Conservation (phyloP, 768 basidiomycete genomes). For the Termitomyces heimii region DNA sequence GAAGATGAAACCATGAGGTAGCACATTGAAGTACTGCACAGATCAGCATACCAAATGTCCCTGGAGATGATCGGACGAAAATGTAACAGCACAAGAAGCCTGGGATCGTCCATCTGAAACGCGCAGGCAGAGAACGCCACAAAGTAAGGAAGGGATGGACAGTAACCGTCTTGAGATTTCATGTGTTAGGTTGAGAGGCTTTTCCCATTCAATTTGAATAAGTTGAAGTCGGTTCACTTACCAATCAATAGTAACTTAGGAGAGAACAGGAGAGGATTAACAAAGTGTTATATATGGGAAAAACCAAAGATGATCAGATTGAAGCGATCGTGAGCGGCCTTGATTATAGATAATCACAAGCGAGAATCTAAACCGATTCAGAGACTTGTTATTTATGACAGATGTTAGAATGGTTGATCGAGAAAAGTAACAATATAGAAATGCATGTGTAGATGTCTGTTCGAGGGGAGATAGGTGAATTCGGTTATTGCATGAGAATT, state of each 20-base stretch:
- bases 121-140: not conserved
- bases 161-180: not conserved
- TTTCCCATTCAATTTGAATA: not conserved
- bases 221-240: not conserved
- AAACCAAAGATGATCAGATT: not conserved
- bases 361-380: not conserved
- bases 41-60: conserved; percentile 3
- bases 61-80: conserved; percentile 7
- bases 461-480: no score
- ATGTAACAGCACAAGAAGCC: not conserved
- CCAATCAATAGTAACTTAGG: not conserved
- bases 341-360: not conserved
- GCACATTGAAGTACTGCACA: not conserved
- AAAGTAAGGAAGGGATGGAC: not conserved
- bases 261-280: not conserved
- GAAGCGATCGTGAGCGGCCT: no score
- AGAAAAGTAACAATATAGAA: not conserved
- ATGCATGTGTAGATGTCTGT: not conserved
- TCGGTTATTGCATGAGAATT: no score
- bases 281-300: not conserved
- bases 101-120: conserved; percentile 1
- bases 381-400: not conserved
- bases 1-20: conserved; percentile 3
- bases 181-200: not conserved
- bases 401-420: not conserved